phyloP scores from a whole-genome alignment of 2,329 filamentous ascomycete genomes.

The Nothophoma quercina region DNA sequence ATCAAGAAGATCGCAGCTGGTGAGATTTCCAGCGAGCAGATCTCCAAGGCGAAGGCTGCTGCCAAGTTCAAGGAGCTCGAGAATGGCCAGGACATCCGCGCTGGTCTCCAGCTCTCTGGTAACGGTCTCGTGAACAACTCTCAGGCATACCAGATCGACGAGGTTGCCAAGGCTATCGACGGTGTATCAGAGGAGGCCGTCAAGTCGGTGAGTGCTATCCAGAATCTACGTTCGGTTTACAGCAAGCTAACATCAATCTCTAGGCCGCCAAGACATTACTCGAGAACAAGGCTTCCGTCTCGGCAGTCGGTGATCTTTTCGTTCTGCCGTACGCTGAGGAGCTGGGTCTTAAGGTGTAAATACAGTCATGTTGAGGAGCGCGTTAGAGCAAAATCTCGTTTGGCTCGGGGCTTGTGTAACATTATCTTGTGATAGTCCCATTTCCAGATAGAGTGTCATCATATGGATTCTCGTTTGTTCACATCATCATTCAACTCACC shows the following conservation, averaged over 20 bases:
- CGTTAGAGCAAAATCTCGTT: constrained; percentile 41
- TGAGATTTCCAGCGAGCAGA: constrained; percentile 79
- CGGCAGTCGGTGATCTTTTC: constrained; percentile 89
- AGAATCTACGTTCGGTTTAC: not conserved
- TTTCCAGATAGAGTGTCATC: constrained; percentile 50
- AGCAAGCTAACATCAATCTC: constrained; percentile 27
- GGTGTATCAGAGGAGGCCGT: constrained; percentile 83
- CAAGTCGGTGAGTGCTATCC: constrained; percentile 73
- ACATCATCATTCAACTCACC: no score
- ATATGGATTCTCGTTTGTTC: constrained; percentile 38
- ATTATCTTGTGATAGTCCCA: constrained; percentile 53
- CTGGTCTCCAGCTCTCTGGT: constrained; percentile 83
- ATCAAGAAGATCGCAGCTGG: constrained; percentile 83
- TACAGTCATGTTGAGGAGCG: constrained; percentile 42
- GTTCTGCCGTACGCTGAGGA: constrained; percentile 92
- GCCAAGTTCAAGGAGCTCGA: constrained; percentile 94
- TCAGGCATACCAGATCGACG: constrained; percentile 83
- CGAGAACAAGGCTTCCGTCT: constrained; percentile 86
- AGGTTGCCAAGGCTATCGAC: constrained; percentile 79
- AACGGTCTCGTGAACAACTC: constrained; percentile 81
- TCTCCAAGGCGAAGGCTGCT: constrained; percentile 89
- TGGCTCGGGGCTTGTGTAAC: constrained; percentile 48
- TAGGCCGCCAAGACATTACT: constrained; percentile 89
- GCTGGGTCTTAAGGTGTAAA: constrained; percentile 92
- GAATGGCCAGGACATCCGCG: constrained; percentile 76